Base-by-base conservation (phyloP, 805 yeast species). In the Candida sithepensis region DNA sequence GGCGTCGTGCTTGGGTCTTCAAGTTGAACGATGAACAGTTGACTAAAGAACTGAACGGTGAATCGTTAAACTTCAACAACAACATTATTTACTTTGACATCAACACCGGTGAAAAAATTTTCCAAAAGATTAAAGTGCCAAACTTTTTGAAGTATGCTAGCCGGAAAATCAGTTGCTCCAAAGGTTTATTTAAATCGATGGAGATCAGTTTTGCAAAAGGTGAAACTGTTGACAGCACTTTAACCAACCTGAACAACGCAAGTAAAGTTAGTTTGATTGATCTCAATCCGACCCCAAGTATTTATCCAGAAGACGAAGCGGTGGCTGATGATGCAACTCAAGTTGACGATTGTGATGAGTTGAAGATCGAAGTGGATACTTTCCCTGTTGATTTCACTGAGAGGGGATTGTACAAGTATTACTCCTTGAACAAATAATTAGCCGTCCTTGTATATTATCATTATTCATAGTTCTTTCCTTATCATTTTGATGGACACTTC, bases 1-100 rank as follows among this genome's bases (percentile, higher is more conserved):
- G 96, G 4, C 73, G 96, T 51, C 73, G 97, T 51, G 83, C 88
- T 12, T 89, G 96, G 96, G 63, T 89, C 16, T 84, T 81, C 64
- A 79, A 75, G 58, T 66, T 70, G 16, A 51, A 53, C 12, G 55
- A 55, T 12, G 54, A 47, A 28, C 63, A 61, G 43, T 44, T 57
- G 32, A 41, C 44, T 26, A 52, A 56, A 40, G 59, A 59, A 28
- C 37, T 58, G 36, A 53, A 52, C 30, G 60, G 61, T 13, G 50
- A 61, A 40, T 53, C 58, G 4, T 41, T 54, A 22, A 62, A 59
- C 46, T 62, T 59, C 52, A 58, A 65, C 47, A 65, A 64, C 48
- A 68, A 63, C 53, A 64, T 81, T 44, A 73, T 81, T 3, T 78
- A 72, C 57, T 85, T 81, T 57, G 89, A 85, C 65, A 67, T 79